phyloP scores from a whole-genome alignment of 441 rosid genomes.

The Aleurites moluccanus region DNA sequence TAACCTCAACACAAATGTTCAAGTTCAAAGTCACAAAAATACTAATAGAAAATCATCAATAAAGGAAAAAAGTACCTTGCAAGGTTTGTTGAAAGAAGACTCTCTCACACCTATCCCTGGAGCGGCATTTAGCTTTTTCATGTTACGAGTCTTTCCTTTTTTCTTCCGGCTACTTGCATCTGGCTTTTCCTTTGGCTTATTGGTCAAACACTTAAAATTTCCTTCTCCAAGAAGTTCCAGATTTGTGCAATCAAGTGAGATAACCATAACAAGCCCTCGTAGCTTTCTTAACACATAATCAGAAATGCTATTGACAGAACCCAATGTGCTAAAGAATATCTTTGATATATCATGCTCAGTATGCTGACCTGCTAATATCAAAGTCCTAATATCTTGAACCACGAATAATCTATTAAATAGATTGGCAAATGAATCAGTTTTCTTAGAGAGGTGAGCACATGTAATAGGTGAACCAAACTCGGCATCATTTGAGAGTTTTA shows the following conservation, averaged over 20 bases:
- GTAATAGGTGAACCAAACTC: slow-evolving; percentile 39
- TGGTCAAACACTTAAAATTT: slow-evolving; percentile 42
- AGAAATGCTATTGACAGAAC: slow-evolving; percentile 54
- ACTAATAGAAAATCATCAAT: slow-evolving; percentile 11
- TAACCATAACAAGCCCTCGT: slow-evolving; percentile 68
- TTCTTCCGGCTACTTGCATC: slow-evolving; percentile 50
- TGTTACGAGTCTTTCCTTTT: slow-evolving; percentile 52
- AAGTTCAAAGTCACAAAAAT: not conserved
- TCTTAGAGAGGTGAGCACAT: slow-evolving; percentile 33
- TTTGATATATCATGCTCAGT: slow-evolving; percentile 41
- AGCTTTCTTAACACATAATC: slow-evolving; percentile 77
- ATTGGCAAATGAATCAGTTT: slow-evolving; percentile 36
- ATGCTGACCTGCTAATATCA: slow-evolving; percentile 44
- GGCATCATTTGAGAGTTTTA: slow-evolving; percentile 32
- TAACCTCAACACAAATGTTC: slow-evolving; percentile 11
- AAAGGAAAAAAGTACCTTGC: slow-evolving; percentile 48
- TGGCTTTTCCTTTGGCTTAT: slow-evolving; percentile 56
- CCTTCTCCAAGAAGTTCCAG: slow-evolving; percentile 79
- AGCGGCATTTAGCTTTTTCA: slow-evolving; percentile 46
- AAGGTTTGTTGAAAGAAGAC: slow-evolving; percentile 30
- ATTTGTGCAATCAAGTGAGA: slow-evolving; percentile 75
- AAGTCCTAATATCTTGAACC: slow-evolving; percentile 54
- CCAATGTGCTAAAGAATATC: slow-evolving; percentile 70
- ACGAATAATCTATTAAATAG: slow-evolving; percentile 51
- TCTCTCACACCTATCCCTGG: slow-evolving; percentile 33